Percentiles rank a stretch among this genome's conserved stretches.
These are phyloP conservation scores for Mycena indigotica DNA, from an alignment of 768 basidiomycete genomes.

Conservation along the genomic window DNA sequence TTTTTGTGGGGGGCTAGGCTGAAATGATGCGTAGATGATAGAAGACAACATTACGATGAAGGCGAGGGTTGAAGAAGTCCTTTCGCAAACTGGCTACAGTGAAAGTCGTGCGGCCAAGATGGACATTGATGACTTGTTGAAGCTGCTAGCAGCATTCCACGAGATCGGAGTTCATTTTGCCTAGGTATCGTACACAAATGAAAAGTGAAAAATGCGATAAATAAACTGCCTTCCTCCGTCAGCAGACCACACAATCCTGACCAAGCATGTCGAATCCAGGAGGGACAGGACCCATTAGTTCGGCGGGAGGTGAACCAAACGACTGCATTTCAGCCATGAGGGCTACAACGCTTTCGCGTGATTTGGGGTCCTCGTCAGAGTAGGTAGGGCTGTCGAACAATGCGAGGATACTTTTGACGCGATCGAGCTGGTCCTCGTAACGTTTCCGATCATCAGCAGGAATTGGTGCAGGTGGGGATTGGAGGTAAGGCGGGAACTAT, in stretches of 20 bases:
- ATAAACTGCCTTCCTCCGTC: neutral
- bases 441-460: conserved; percentile 60
- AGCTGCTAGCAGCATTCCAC: conserved; percentile 35
- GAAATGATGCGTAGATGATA: conserved; percentile 49
- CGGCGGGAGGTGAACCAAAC: conserved; percentile 74
- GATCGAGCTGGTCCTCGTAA: conserved; percentile 61
- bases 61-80: conserved; percentile 68
- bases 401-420: conserved; percentile 59
- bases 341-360: conserved; percentile 52
- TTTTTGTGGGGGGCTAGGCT: neutral
- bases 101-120: conserved; percentile 90
- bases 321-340: conserved; percentile 87
- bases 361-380: conserved; percentile 53
- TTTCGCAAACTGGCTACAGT: conserved; percentile 68
- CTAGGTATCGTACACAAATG: neutral
- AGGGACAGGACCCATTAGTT: conserved; percentile 83
- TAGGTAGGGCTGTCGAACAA: conserved; percentile 68
- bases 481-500: conserved; percentile 80
- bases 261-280: conserved; percentile 54
- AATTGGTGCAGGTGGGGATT: conserved; percentile 53
- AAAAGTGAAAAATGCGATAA: neutral
- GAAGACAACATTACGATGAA: conserved; percentile 74
- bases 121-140: conserved; percentile 88
- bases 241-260: conserved; percentile 44
- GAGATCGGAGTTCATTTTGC: neutral